Evolutionary conservation across 2,329 filamentous ascomycete genomes (phyloP), one percentile per base, ranked within the genome.

Genomic region (Dactylella cylindrospora): DNA sequence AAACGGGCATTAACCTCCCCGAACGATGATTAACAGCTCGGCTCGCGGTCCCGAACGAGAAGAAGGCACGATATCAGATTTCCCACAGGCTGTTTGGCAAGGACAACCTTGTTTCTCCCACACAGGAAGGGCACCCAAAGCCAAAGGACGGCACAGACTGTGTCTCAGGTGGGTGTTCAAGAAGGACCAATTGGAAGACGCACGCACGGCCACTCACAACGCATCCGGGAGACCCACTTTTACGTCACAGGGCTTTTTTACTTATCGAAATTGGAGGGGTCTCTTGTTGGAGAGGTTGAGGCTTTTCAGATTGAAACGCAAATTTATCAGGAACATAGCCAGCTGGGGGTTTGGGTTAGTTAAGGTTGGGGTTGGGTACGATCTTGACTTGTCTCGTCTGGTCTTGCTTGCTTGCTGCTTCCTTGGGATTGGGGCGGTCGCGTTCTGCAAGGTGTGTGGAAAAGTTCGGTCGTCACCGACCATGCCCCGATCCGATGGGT

Each of bases 21-120:
- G 49, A 49, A 49, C 53, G 26, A 62, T 44, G 49, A 45, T 62
- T 40, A 54, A 54, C 55, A 61, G 55, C 57, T 62, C 57, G 57
- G 57, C 57, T 62, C 57, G 57, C 38, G 57, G 57, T 62, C 57
- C 57, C 57, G 57, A 62, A 62, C 57, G 36, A 54, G 57, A 49
- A n/a, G 49, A 62, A 62, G 54, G 57, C 57, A 62, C 57, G 57
- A 62, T 62, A 57, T 57, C 52, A 49, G 44, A 36, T 49, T 49
- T 50, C 52, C n/a, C 38, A 57, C 41, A 47, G 55, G 41, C 55
- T 41, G 49, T 39, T n/a, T 45, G 39, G 33, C 47, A 54, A 52
- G 57, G 57, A 38, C 28, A 41, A 54, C 57, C 57, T 54, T 54
- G 55, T 44, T 50, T 49, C 43, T 31, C 35, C 41, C 32, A 20